phyloP scores from a whole-genome alignment of 768 basidiomycete species.

The Leccinum imitatum region DNA sequence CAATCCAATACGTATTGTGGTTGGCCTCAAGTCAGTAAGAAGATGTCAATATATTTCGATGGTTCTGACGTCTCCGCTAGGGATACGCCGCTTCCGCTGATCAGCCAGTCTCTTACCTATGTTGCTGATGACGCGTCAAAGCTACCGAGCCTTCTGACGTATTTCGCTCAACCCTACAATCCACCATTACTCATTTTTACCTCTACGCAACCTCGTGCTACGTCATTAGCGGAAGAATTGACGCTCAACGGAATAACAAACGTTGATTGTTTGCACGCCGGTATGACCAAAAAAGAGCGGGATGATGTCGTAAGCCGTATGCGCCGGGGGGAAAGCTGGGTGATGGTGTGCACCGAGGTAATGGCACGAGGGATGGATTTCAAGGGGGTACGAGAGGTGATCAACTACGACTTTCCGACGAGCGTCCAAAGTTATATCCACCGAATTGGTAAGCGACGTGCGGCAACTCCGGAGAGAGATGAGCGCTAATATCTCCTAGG shows the following conservation, averaged over 20 bases:
- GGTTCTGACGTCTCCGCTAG: slow-evolving; percentile 40
- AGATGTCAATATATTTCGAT: neutral
- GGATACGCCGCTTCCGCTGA: slow-evolving; percentile 92
- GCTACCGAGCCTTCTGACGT: slow-evolving; percentile 79
- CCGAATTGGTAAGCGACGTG: slow-evolving; percentile 66
- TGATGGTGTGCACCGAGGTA: slow-evolving; percentile 94
- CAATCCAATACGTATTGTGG: slow-evolving; percentile 91
- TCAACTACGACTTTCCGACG: slow-evolving; percentile 97
- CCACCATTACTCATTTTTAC: slow-evolving; percentile 93
- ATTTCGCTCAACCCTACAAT: slow-evolving; percentile 79
- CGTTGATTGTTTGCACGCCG: slow-evolving; percentile 90
- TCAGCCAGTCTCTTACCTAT: slow-evolving; percentile 84
- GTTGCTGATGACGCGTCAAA: slow-evolving; percentile 95
- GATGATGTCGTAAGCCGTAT: slow-evolving; percentile 84
- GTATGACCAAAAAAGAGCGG: slow-evolving; percentile 82
- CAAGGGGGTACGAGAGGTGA: slow-evolving; percentile 88
- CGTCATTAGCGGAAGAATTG: slow-evolving; percentile 79
- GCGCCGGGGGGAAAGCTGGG: slow-evolving; percentile 90
- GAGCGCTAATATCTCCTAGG: slow-evolving; percentile 42
- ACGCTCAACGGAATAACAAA: slow-evolving; percentile 74
- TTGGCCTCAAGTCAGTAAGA: slow-evolving; percentile 82
- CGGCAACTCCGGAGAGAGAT: neutral
- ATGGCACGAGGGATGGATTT: slow-evolving; percentile 99
- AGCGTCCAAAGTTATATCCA: slow-evolving; percentile 96
- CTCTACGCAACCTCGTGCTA: slow-evolving; percentile 81